Evolutionary conservation across 345 rosid genomes (phyloP).

Genomic region (Combretum micranthum): DNA sequence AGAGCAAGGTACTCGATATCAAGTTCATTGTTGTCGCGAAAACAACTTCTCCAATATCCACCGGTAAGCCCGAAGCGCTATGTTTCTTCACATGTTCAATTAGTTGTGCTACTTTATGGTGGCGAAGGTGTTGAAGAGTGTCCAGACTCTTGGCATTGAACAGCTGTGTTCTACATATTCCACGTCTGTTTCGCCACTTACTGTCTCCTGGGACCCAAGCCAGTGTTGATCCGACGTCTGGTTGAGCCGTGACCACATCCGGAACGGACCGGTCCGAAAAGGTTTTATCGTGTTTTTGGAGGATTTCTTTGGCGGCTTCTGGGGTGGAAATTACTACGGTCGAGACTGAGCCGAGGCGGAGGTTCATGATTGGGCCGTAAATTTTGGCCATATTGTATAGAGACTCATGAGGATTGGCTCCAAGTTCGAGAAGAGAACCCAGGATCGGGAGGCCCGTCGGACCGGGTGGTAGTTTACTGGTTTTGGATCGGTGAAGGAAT

Average conservation of each 20-base stretch:
- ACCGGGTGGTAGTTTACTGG: no score
- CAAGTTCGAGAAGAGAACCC: slow-evolving; percentile 14
- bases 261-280: slow-evolving; percentile 23
- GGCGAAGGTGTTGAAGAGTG: slow-evolving; percentile 6
- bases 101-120: slow-evolving; percentile 7
- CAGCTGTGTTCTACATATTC: slow-evolving; percentile 3
- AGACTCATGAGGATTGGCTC: slow-evolving; percentile 20
- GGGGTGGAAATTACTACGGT: slow-evolving; percentile 25
- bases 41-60: slow-evolving; percentile 4
- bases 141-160: slow-evolving; percentile 12
- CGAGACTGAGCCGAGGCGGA: no score
- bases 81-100: slow-evolving; percentile 2
- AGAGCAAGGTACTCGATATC: slow-evolving; percentile 14
- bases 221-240: no score
- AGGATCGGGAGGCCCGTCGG: slow-evolving; percentile 18
- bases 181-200: slow-evolving; percentile 9
- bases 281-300: slow-evolving; percentile 24
- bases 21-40: slow-evolving; percentile 11
- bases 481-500: no score
- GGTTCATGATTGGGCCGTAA: slow-evolving; percentile 33
- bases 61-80: slow-evolving; percentile 2
- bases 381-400: slow-evolving; percentile 24
- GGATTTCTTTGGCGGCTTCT: slow-evolving; percentile 25
- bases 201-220: slow-evolving; percentile 1
- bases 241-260: no score